These are phyloP conservation scores for Ambrosia trifida DNA, from an alignment of 129 eudicot genomes.

Conservation along the genomic window DNA sequence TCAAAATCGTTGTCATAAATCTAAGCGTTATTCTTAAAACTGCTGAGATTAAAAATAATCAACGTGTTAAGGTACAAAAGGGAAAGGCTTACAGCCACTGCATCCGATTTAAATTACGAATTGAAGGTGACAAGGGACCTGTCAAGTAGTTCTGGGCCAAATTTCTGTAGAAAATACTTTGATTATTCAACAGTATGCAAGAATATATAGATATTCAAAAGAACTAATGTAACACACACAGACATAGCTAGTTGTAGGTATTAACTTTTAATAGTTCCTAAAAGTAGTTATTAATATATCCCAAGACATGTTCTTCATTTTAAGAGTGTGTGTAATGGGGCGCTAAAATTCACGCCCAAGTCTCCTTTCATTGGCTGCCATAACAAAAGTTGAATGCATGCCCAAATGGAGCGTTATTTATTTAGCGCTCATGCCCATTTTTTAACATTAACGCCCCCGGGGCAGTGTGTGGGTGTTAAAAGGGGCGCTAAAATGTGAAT, in stretches of 20 bases:
- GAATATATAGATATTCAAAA: slow-evolving; percentile 33
- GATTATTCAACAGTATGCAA: slow-evolving; percentile 21
- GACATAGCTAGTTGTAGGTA: background rate
- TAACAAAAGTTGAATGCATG: no score
- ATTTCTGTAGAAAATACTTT: slow-evolving; percentile 40
- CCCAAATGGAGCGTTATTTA: no score
- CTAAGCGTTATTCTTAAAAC: background rate
- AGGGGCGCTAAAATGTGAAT: no score
- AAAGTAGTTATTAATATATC: background rate
- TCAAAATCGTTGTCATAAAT: background rate
- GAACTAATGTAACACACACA: background rate
- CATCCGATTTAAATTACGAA: slow-evolving; percentile 66
- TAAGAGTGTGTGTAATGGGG: no score
- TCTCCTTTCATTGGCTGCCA: no score
- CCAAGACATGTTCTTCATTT: background rate
- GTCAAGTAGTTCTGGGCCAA: slow-evolving; percentile 66
- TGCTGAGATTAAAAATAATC: background rate
- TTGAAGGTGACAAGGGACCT: slow-evolving; percentile 64
- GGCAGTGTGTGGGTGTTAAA: no score
- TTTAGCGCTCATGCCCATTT: no score
- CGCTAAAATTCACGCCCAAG: no score
- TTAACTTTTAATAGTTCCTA: background rate
- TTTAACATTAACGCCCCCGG: no score
- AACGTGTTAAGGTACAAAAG: background rate
- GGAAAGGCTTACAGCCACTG: slow-evolving; percentile 58